Evolutionary conservation across 2,329 filamentous ascomycete species (phyloP), one percentile per base, ranked within the genome.

Genomic region (Emergomyces pasteurianus): DNA sequence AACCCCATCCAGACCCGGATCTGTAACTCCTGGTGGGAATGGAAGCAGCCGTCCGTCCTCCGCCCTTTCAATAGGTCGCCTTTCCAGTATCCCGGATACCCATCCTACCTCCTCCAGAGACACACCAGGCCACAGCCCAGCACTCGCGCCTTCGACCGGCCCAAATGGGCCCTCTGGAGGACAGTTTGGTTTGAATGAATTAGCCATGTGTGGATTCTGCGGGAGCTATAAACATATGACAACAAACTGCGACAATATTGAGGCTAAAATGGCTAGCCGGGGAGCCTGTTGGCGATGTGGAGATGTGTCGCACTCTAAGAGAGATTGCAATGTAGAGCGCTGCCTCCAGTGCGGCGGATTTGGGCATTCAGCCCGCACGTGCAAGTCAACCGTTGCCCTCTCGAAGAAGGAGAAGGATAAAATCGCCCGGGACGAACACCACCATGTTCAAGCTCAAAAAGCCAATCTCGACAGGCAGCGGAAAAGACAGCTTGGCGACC

Each of bases 201-300:
- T 69, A 4, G 69, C 67, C 52, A 73, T 69, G 58, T 80, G 78
- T 68, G 72, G 69, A 3, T 70, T 72, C n/a, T 80, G 78, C 65
- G 78, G 78, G 40, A 79, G 76, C 60, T 73, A 71, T 62, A 65
- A 69, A 10, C 78, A 80, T 64, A 74, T 74, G 63, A 76, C 74
- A 1, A 69, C 70, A 58, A 73, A 75, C 52, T 80, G 78, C 61
- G 76, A 80, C 59, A 78, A 79, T 62, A 63, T 67, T 10, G 75
- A 75, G 14, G 77, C 76, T 12, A 70, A 73, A 62, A 70, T 70
- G 40, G 69, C 69, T 14, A 68, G 69, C 38, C 68, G 70, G 49
- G 75, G 75, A 26, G 72, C 65, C 56, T 80, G 78, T 63, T 70
- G 67, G 62, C 72, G 78, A 61, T 80, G 78, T 60, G 71, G 73